Conservation (phyloP, 345 rosid genomes). For the Corchorus capsularis region DNA sequence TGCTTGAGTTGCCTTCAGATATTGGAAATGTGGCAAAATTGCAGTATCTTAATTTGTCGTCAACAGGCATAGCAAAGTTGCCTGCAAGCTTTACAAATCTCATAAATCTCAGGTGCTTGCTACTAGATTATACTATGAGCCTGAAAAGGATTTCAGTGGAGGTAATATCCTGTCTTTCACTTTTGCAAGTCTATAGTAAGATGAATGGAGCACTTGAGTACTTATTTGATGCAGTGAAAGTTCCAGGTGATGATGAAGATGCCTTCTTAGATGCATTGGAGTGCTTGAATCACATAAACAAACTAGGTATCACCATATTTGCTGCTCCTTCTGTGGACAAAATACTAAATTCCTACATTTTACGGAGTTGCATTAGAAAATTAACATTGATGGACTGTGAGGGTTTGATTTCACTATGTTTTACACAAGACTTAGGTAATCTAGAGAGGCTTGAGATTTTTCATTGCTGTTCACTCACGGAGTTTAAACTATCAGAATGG, state of each 20-base stretch:
- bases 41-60: neutral
- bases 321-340: neutral
- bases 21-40: neutral
- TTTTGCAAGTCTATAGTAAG: neutral
- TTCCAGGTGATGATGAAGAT: neutral
- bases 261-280: neutral
- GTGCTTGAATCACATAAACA: neutral
- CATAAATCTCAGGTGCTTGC: neutral
- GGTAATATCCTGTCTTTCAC: neutral
- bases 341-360: neutral
- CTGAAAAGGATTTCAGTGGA: neutral
- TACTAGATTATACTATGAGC: neutral
- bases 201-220: neutral
- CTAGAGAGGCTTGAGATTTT: neutral
- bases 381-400: neutral
- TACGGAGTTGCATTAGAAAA: neutral
- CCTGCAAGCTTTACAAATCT: neutral
- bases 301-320: neutral
- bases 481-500: neutral
- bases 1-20: neutral
- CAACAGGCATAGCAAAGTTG: neutral
- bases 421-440: neutral
- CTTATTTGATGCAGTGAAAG: neutral
- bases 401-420: neutral
- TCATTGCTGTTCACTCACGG: neutral